Conservation (phyloP, 208 protist genomes). For the Wallacemonas collosoma region DNA sequence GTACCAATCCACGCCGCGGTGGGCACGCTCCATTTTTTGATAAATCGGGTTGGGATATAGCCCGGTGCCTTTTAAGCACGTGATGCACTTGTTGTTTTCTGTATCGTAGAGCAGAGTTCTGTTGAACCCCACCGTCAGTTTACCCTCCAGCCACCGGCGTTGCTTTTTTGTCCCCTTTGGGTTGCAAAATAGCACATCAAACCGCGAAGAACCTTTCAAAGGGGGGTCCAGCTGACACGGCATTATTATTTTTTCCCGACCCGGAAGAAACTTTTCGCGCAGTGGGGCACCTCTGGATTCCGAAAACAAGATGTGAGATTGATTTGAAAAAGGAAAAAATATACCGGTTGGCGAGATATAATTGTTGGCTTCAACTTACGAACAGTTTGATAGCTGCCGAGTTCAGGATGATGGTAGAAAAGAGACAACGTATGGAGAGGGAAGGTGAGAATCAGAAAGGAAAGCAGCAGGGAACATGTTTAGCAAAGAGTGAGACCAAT, state of each 20-base stretch:
- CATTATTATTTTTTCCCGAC: neutral
- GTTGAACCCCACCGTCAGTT: constrained; percentile 51
- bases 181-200: constrained; percentile 52
- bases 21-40: constrained; percentile 50
- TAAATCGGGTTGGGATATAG: constrained; percentile 51
- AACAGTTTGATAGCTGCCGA: neutral
- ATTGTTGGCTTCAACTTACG: neutral
- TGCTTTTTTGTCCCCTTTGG: constrained; percentile 42
- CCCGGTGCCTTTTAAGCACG: constrained; percentile 39
- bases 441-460: no score
- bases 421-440: no score
- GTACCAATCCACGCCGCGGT: constrained; percentile 51
- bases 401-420: neutral
- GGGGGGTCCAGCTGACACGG: neutral
- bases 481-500: neutral
- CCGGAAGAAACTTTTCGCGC: no score
- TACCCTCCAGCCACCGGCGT: constrained; percentile 46
- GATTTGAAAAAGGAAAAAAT: no score
- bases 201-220: constrained; percentile 40
- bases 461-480: neutral
- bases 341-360: neutral
- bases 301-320: no score
- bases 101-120: constrained; percentile 45
- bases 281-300: no score
- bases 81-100: constrained; percentile 31